A percentile compares a stretch with the other conserved stretches of the same genome.
These are phyloP conservation scores for Streptanthus diversifolius DNA, from an alignment of 345 rosid species.

Conservation along the genomic window DNA sequence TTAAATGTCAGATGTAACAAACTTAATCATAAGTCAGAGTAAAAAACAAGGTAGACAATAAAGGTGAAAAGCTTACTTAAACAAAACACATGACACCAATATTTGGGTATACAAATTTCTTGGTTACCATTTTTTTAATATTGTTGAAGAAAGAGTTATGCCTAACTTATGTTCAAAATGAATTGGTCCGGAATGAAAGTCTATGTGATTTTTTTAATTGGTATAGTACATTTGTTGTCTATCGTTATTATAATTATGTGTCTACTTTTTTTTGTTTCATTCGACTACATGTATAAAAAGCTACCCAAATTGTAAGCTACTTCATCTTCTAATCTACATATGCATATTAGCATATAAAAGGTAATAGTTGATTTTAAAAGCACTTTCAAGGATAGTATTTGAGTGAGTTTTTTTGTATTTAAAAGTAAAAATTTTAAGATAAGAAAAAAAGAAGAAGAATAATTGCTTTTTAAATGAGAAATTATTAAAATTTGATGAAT, in stretches of 20 bases:
- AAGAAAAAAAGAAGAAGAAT: neutral
- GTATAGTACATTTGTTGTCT: neutral
- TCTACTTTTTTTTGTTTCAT: neutral
- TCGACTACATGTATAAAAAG: neutral
- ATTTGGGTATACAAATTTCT: neutral
- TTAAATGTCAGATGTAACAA: neutral
- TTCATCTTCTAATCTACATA: neutral
- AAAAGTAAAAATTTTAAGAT: neutral
- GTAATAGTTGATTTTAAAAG: too few relatives aligned
- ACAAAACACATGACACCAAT: neutral
- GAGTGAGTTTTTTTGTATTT: too few relatives aligned
- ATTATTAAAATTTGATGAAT: neutral
- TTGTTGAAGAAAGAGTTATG: neutral
- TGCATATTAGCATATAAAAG: neutral
- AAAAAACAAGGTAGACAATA: neutral
- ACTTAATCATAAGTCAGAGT: neutral
- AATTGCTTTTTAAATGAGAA: neutral
- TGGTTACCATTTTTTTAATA: neutral
- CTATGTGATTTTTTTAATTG: neutral
- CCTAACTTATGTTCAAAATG: neutral
- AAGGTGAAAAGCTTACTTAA: constrained; percentile 11
- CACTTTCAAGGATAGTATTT: too few relatives aligned
- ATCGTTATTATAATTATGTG: neutral
- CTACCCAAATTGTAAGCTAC: neutral
- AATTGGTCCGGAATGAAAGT: neutral